Conservation (phyloP, 768 basidiomycete genomes). For the Russula brevipes region DNA sequence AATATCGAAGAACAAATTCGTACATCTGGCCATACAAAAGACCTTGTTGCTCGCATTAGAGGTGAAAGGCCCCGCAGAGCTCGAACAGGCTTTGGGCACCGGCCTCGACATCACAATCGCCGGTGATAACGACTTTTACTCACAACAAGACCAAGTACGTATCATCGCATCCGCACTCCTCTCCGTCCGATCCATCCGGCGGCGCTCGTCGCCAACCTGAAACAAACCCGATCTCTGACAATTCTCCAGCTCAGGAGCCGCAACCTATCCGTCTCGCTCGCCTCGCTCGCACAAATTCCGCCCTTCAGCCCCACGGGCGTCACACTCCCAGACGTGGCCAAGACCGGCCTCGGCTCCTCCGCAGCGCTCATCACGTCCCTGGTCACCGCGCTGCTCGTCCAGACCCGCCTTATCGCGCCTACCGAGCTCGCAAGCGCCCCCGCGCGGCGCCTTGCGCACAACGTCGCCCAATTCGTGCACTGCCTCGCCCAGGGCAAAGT, state of each 20-base stretch:
- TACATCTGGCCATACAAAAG: slow-evolving; percentile 81
- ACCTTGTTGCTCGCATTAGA: slow-evolving; percentile 67
- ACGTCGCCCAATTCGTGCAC: slow-evolving; percentile 90
- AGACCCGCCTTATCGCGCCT: slow-evolving; percentile 56
- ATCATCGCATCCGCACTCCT: slow-evolving; percentile 12
- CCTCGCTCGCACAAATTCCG: slow-evolving; percentile 60
- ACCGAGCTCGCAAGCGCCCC: slow-evolving; percentile 38
- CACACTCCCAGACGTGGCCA: slow-evolving; percentile 78
- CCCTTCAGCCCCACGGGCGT: slow-evolving; percentile 74
- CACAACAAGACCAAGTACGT: slow-evolving; percentile 77
- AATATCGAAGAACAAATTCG: slow-evolving; percentile 74
- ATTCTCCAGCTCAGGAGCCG: slow-evolving; percentile 53
- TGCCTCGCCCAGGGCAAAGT: slow-evolving; percentile 98
- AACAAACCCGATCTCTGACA: too few relatives aligned
- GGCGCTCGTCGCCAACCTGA: background rate
- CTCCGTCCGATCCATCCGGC: background rate
- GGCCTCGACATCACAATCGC: slow-evolving; percentile 77
- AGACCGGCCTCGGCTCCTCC: slow-evolving; percentile 95
- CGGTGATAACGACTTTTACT: slow-evolving; percentile 98
- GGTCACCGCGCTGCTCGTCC: slow-evolving; percentile 77
- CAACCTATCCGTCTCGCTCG: slow-evolving; percentile 55
- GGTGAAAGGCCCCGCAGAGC: slow-evolving; percentile 40
- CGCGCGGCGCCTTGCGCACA: slow-evolving; percentile 71
- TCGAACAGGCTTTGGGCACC: slow-evolving; percentile 40
- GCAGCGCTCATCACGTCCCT: slow-evolving; percentile 96